Evolutionary conservation across 2,329 filamentous ascomycete genomes (phyloP).

Genomic region (Penicillium sp.): DNA sequence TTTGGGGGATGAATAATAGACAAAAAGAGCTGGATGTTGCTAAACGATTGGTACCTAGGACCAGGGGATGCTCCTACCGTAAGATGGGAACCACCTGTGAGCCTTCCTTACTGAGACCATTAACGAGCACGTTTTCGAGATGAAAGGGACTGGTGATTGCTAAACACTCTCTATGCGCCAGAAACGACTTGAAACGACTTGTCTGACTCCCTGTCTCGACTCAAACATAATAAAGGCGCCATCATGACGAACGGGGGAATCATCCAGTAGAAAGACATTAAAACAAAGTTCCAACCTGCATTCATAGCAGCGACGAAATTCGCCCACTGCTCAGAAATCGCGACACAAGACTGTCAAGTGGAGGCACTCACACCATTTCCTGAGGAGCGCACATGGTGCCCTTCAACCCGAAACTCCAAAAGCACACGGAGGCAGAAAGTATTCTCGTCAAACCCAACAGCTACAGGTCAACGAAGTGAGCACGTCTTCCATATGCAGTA

Average conservation of each 20-base stretch:
- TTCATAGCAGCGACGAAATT: conserved; percentile 16
- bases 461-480: conserved; percentile 28
- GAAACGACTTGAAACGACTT: conserved; percentile 1
- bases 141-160: conserved; percentile 1
- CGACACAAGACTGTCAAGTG: conserved; percentile 20
- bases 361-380: conserved; percentile 14
- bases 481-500: conserved; percentile 13
- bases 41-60: neutral
- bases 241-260: conserved; percentile 35
- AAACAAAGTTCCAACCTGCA: conserved; percentile 15
- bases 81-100: neutral
- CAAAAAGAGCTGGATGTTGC: neutral
- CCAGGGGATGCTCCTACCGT: conserved; percentile 10
- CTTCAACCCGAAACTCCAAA: conserved; percentile 27
- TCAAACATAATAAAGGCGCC: conserved; percentile 14
- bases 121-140: neutral
- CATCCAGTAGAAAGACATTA: conserved; percentile 30
- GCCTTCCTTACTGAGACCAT: neutral
- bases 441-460: conserved; percentile 23
- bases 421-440: conserved; percentile 19
- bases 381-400: conserved; percentile 18
- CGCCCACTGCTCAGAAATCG: conserved; percentile 17
- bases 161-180: conserved; percentile 12
- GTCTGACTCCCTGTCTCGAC: conserved; percentile 9
- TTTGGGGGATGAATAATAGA: neutral